Conservation (phyloP, 2,329 filamentous ascomycete species). For the Ceratocystis alfenasii region DNA sequence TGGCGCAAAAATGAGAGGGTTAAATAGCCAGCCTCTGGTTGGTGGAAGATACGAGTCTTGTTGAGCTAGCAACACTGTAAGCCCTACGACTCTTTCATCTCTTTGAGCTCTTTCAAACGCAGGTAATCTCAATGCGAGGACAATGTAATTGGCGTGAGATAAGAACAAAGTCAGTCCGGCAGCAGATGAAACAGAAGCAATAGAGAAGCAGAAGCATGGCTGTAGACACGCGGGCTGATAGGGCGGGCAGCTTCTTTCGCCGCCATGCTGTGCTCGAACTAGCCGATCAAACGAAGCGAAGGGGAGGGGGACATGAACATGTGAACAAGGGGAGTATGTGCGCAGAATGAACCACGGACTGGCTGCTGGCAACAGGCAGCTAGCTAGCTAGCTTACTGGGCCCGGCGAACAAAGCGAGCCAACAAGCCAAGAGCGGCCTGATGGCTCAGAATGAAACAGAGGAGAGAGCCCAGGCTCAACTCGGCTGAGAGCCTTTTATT, state of each 20-base stretch:
- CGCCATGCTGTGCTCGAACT: neutral
- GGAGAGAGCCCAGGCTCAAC: neutral
- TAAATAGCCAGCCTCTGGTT: neutral
- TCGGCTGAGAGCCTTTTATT: neutral
- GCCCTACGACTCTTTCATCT: no score
- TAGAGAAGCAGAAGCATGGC: no score
- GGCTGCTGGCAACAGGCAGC: no score
- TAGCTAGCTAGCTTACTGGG: no score
- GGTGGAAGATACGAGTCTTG: neutral
- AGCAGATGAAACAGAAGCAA: no score
- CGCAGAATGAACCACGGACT: neutral
- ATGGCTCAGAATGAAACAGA: constrained; percentile 3
- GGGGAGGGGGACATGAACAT: neutral
- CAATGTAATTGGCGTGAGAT: no score
- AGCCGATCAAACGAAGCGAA: constrained; percentile 5
- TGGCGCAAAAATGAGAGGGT: neutral
- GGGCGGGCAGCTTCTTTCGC: neutral
- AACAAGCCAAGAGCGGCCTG: neutral
- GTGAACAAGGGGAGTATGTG: neutral
- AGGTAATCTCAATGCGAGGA: no score
- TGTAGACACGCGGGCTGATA: no score
- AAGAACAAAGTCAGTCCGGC: no score
- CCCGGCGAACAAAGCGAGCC: neutral
- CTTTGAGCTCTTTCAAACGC: no score
- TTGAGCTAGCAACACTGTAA: neutral